Base-by-base conservation (phyloP, 2,329 filamentous ascomycete species). In the Elsinoe necatrix region DNA sequence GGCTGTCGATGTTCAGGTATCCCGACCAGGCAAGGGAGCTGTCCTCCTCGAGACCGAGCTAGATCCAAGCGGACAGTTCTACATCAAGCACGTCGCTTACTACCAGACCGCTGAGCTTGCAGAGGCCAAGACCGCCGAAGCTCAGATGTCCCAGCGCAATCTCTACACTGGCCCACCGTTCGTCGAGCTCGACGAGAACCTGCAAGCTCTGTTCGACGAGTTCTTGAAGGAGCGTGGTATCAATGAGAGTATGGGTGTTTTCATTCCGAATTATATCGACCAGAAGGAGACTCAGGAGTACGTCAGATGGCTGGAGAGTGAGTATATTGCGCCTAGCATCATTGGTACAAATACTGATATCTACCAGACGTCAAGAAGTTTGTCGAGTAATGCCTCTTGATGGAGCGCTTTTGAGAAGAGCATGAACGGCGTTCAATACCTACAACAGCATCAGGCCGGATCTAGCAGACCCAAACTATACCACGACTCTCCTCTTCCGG, bases 211-310 rank as follows among this genome's bases (percentile, higher is more conserved):
- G 65, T 80, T 97, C 70, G 92, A 97, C 80, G 83, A 86, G 65
- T 98, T 92, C 77, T 81, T 98, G 61, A 90, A 95, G 73, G 93
- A 96, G 80, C 83, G 93, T 65, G 93, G 92, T 62, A 83, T 98
- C 73, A 89, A 92, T 67, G 84, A 86, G 65, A 82, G 85, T 58
- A 81, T 98, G 65, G 92, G 91, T 55, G 76, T 91, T 63, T 96
- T 97, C 73, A 85, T 95, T 43, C 89, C 91, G 35, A 91, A 97
- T 72, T 98, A 95, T 76, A 91, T 97, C 68, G 90, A 97, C 70
- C 83, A 87, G 75, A 98, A 98, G 85, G 93, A 98, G 82, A 92
- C 97, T 82, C 87, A 84, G 75, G 93, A 98, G 80, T 98, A 98
- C 73, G 77, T 95, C 60, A 77, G 80, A 63, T 98, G 95, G 93